Conservation (phyloP, 2,329 filamentous ascomycete species). For the Colletotrichum spinosum region DNA sequence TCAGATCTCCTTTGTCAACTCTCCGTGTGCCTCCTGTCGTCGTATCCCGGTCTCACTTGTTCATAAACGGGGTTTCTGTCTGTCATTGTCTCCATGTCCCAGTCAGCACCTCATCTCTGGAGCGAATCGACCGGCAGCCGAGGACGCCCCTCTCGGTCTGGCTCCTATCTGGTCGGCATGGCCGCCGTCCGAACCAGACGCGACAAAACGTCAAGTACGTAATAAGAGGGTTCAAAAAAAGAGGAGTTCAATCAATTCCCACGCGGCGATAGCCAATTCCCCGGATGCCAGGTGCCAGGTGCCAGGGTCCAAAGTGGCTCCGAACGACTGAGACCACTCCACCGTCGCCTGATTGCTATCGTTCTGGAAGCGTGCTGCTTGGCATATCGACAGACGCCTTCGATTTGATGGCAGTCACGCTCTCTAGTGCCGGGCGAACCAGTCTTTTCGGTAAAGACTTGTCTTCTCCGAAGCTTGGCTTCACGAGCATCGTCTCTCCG, state of each 20-base stretch:
- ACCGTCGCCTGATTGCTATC: conserved; percentile 23
- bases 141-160: conserved; percentile 29
- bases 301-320: background rate
- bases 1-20: background rate
- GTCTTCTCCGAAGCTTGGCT: too few species aligned
- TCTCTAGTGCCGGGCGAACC: too few species aligned
- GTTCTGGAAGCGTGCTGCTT: conserved; percentile 15
- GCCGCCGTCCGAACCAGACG: conserved; percentile 15
- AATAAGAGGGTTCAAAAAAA: conserved; percentile 18
- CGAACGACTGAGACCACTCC: conserved; percentile 21
- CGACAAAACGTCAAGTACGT: conserved; percentile 26
- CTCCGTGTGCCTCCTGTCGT: background rate
- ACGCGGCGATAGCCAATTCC: conserved; percentile 25
- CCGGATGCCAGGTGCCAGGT: conserved; percentile 6
- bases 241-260: conserved; percentile 12
- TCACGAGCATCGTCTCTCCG: too few species aligned
- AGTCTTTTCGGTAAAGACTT: too few species aligned
- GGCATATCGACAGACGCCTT: background rate
- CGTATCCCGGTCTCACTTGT: conserved; percentile 15
- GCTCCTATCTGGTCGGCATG: conserved; percentile 28
- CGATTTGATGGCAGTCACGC: too few species aligned
- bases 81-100: conserved; percentile 32
- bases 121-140: background rate
- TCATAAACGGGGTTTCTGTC: conserved; percentile 16
- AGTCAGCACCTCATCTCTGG: conserved; percentile 3